Evolutionary conservation across 495 filamentous ascomycete species (phyloP).

Genomic region (Melanomma pulvis-pyrius): DNA sequence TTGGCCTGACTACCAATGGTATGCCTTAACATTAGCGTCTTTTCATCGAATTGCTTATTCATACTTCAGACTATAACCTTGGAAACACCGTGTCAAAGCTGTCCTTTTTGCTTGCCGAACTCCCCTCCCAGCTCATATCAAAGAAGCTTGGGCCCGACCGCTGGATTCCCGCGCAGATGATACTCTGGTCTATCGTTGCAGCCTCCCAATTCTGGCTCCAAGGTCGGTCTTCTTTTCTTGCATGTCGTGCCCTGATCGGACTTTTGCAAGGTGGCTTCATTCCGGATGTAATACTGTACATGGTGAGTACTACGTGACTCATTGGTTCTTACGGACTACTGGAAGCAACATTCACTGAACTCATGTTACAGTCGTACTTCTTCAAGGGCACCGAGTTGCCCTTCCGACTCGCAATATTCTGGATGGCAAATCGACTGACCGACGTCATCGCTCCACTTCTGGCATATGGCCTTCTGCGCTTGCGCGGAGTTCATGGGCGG

Average conservation of each 20-base stretch:
- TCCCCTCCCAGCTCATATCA: constrained; percentile 26
- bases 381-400: constrained; percentile 49
- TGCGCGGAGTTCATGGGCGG: constrained; percentile 59
- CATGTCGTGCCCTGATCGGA: constrained; percentile 15
- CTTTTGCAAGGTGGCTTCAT: constrained; percentile 30
- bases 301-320: constrained; percentile 9
- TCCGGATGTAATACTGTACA: constrained; percentile 25
- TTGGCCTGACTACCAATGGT: constrained; percentile 18
- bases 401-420: constrained; percentile 66
- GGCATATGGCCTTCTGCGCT: constrained; percentile 70
- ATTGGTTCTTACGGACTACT: background rate
- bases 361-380: constrained; percentile 6
- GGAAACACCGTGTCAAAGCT: constrained; percentile 9
- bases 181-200: constrained; percentile 25
- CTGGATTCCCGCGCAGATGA: constrained; percentile 30
- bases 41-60: background rate
- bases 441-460: constrained; percentile 68
- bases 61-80: constrained; percentile 21
- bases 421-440: constrained; percentile 66
- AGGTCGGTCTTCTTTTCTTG: constrained; percentile 1
- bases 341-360: too few relatives aligned
- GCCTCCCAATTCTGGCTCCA: constrained; percentile 7
- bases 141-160: constrained; percentile 28
- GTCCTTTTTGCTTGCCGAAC: constrained; percentile 28
- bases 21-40: background rate